Base-by-base conservation (phyloP, 2,329 filamentous ascomycete genomes). In the Talaromyces marneffei region DNA sequence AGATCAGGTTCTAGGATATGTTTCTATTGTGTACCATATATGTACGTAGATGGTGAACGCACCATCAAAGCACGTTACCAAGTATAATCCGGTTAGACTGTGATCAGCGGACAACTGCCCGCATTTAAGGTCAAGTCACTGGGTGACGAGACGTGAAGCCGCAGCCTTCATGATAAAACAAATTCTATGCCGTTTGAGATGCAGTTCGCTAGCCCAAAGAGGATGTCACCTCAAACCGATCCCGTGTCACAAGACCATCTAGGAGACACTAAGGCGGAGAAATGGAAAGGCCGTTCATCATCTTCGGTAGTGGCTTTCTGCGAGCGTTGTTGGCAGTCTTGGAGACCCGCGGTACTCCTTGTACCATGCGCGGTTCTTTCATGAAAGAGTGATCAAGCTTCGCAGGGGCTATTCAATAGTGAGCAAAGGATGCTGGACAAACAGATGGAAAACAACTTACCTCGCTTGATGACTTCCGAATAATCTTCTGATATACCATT, bases 351-450 rank as follows among this genome's bases (percentile, higher is more conserved):
- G 92, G 92, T n/a, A 92, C 87, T 37, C 92, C 92, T 73, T 96
- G 91, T 40, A 96, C 93, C 64, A 90, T 87, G 62, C 92, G 85
- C 31, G 92, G 92, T 75, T 97, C 92, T 73, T 91, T 91, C 91
- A 97, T 96, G 52, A 97, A 80, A 14, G 86, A 84, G 3, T 88
- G 84, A 69, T 99, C 94, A 9, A 99, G 82, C 70, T 90, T 92
- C 7, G 90, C 86, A 4, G 94, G 94, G 80, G 74, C 60, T 63
- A 48, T 31, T n/a, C 2, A 23, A 14, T 8, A 55, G 31, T 64
- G 35, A 63, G 46, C 31, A 57, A 23, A 46, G 10, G 16, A 18
- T 25, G 29, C 3, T 27, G 14, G 27, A n/a, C 31, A 50, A 31
- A 14, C 35, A 54, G 23, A 44, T 12, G 7, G 27, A 50, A 42